A percentile compares a stretch with the other conserved stretches of the same genome.
Conservation (phyloP, 1,284 basidiomycete genomes). For the Trichosporon asahii region DNA sequence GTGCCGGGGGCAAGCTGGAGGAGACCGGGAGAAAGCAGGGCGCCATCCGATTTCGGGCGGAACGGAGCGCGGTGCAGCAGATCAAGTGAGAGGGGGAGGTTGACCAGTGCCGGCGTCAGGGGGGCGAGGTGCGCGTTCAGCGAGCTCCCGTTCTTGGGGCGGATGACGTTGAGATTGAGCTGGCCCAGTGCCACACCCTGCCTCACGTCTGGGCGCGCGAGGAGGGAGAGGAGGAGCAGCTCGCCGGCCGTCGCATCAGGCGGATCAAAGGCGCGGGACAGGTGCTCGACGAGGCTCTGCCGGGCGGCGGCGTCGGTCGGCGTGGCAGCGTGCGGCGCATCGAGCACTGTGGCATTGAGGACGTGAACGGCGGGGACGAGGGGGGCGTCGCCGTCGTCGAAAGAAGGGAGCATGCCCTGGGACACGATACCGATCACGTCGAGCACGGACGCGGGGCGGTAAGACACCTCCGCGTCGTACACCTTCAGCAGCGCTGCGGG, state of each 20-base stretch:
- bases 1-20: constrained; percentile 42
- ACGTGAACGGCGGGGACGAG: constrained; percentile 47
- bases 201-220: constrained; percentile 40
- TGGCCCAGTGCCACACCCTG: constrained; percentile 42
- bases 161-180: constrained; percentile 41
- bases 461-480: constrained; percentile 42
- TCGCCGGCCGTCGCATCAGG: constrained; percentile 42
- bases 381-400: constrained; percentile 25
- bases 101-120: constrained; percentile 33
- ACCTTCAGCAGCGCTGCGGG: constrained; percentile 49
- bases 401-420: neutral
- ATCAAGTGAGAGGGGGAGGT: constrained; percentile 36
- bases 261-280: constrained; percentile 35
- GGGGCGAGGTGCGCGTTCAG: constrained; percentile 24
- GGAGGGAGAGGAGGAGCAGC: constrained; percentile 39
- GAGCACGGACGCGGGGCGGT: constrained; percentile 41
- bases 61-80: constrained; percentile 42
- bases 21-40: constrained; percentile 41
- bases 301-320: constrained; percentile 17
- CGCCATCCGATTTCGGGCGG: constrained; percentile 36
- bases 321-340: neutral
- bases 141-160: constrained; percentile 14
- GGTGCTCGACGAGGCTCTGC: constrained; percentile 35
- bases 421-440: constrained; percentile 46
- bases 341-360: constrained; percentile 14